A percentile compares a stretch with the other conserved stretches of the same genome.
Evolutionary conservation across 2,329 filamentous ascomycete genomes (phyloP).

Genomic region (Aspergillus hortae): DNA sequence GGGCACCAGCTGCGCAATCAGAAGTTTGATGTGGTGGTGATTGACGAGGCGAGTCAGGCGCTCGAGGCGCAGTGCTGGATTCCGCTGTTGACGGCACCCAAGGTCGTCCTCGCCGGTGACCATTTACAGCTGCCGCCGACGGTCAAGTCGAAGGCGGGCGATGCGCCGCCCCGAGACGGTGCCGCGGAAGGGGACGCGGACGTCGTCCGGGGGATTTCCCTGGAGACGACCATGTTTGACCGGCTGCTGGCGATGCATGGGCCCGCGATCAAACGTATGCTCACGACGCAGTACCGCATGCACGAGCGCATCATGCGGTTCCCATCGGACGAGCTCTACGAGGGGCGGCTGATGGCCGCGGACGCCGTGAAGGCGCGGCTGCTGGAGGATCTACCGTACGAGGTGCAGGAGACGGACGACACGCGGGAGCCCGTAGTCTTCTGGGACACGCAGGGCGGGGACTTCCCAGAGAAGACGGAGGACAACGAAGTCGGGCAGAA

Average conservation of each 20-base stretch:
- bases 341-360: slow-evolving; percentile 73
- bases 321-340: slow-evolving; percentile 85
- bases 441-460: slow-evolving; percentile 92
- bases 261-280: slow-evolving; percentile 80
- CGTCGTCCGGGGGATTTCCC: slow-evolving; percentile 52
- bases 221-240: slow-evolving; percentile 93
- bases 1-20: slow-evolving; percentile 76
- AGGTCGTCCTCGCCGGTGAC: slow-evolving; percentile 88
- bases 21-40: slow-evolving; percentile 86
- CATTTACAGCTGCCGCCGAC: slow-evolving; percentile 93
- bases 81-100: slow-evolving; percentile 71
- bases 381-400: slow-evolving; percentile 73
- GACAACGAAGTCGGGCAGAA: slow-evolving; percentile 61
- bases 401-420: slow-evolving; percentile 76
- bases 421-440: slow-evolving; percentile 86
- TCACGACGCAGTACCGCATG: slow-evolving; percentile 98
- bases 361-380: slow-evolving; percentile 72
- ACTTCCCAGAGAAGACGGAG: slow-evolving; percentile 79
- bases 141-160: slow-evolving; percentile 65
- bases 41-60: slow-evolving; percentile 94
- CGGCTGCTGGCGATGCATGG: slow-evolving; percentile 80
- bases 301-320: slow-evolving; percentile 94
- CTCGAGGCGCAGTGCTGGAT: slow-evolving; percentile 98
- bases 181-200: slow-evolving; percentile 31
- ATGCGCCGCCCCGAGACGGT: slow-evolving; percentile 48